Percentiles rank a stretch among this genome's conserved stretches.
Conservation (phyloP, 106 monocot species). For the Dendrobium huoshanense region DNA sequence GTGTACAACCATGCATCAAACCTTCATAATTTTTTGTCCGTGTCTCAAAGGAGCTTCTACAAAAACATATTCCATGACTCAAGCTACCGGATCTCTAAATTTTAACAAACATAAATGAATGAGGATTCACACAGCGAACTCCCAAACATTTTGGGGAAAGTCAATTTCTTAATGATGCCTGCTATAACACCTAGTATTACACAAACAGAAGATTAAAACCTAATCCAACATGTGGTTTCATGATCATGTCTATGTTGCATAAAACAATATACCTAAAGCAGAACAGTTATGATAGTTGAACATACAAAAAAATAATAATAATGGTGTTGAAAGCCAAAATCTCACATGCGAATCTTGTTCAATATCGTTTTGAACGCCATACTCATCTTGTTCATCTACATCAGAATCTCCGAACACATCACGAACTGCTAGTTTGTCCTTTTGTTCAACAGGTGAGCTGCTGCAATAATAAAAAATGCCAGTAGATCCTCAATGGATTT, state of each 20-base stretch:
- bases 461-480: conserved; percentile 9
- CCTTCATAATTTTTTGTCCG: neutral
- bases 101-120: neutral
- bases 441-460: conserved; percentile 41
- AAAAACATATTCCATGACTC: neutral
- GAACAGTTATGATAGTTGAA: neutral
- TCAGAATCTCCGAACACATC: conserved; percentile 97
- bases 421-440: conserved; percentile 73
- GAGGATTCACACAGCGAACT: neutral
- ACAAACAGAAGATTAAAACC: neutral
- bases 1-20: neutral
- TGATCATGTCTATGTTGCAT: neutral
- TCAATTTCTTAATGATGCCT: neutral
- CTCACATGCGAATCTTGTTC: conserved; percentile 62
- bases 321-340: neutral
- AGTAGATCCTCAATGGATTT: neutral
- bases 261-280: neutral
- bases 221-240: neutral
- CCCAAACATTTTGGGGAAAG: neutral
- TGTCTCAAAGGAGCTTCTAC: neutral
- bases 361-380: conserved; percentile 56
- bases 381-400: conserved; percentile 69
- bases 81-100: neutral
- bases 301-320: neutral
- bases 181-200: neutral